Percentiles rank a stretch among this genome's conserved stretches.
phyloP scores from a whole-genome alignment of 192 early-diverging fungal species.

The Thoreauomyces humboldtii region DNA sequence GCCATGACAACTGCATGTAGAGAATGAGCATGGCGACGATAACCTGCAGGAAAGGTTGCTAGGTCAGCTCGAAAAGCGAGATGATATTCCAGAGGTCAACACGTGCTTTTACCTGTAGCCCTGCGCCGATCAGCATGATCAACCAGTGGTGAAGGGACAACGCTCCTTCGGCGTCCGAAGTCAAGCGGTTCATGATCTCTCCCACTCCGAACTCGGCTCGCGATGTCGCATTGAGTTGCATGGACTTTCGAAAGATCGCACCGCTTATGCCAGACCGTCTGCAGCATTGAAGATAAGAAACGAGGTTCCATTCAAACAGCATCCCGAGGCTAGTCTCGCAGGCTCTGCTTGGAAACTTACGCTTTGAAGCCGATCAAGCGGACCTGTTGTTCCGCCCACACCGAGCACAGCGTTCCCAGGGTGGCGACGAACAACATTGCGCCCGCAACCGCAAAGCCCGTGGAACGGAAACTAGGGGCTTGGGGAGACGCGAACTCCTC shows the following conservation, averaged over 20 bases:
- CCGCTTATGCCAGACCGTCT: neutral
- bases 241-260: neutral
- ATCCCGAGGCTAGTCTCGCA: no score
- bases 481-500: no score
- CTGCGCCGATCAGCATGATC: neutral
- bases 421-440: neutral
- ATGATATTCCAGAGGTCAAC: no score
- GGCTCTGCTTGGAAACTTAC: no score
- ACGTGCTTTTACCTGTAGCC: no score
- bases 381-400: neutral
- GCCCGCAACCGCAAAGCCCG: neutral
- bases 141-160: neutral
- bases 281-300: no score
- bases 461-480: neutral
- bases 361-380: neutral
- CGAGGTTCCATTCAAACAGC: no score
- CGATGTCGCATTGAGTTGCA: neutral
- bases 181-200: neutral
- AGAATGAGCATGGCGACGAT: neutral
- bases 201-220: neutral
- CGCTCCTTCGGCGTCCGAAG: neutral
- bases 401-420: neutral
- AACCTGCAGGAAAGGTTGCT: neutral
- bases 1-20: conserved; percentile 6
- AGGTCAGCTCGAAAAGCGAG: no score